A percentile compares a stretch with the other conserved stretches of the same genome.
These are phyloP conservation scores for Circinella minor DNA, from an alignment of 371 early-diverging fungal species.

Conservation along the genomic window DNA sequence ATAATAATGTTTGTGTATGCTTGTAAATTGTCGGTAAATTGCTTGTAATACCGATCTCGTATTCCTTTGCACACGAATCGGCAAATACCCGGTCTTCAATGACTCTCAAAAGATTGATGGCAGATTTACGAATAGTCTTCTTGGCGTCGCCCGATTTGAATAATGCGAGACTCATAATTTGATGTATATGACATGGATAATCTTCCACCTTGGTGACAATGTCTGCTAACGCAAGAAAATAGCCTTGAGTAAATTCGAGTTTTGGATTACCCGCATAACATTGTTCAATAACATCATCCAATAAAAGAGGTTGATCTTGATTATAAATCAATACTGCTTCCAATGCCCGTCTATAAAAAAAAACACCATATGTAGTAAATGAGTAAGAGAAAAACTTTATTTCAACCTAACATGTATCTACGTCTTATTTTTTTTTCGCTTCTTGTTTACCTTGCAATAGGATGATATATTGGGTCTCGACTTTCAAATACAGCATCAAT, in stretches of 20 bases:
- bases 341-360: slow-evolving; percentile 51
- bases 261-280: slow-evolving; percentile 77
- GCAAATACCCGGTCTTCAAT: slow-evolving; percentile 73
- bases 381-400: too few relatives aligned
- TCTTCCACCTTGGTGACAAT: slow-evolving; percentile 61
- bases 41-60: slow-evolving; percentile 78
- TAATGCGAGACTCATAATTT: slow-evolving; percentile 77
- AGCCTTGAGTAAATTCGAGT: slow-evolving; percentile 69
- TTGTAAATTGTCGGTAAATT: slow-evolving; percentile 84
- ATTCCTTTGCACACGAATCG: slow-evolving; percentile 68
- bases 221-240: slow-evolving; percentile 77
- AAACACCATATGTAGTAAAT: background rate
- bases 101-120: slow-evolving; percentile 76
- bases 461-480: slow-evolving; percentile 52
- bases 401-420: too few relatives aligned
- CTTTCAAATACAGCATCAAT: slow-evolving; percentile 72
- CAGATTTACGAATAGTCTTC: slow-evolving; percentile 74
- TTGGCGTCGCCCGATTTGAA: slow-evolving; percentile 84
- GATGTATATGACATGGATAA: slow-evolving; percentile 65
- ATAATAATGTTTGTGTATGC: slow-evolving; percentile 74
- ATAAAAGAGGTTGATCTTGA: slow-evolving; percentile 62
- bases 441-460: slow-evolving; percentile 43
- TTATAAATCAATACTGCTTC: slow-evolving; percentile 76
- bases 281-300: slow-evolving; percentile 70
- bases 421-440: too few relatives aligned